A percentile compares a stretch with the other conserved stretches of the same genome.
These are phyloP conservation scores for Mycosphaerella arachidis DNA, from an alignment of 2,329 filamentous ascomycete species.

Conservation along the genomic window DNA sequence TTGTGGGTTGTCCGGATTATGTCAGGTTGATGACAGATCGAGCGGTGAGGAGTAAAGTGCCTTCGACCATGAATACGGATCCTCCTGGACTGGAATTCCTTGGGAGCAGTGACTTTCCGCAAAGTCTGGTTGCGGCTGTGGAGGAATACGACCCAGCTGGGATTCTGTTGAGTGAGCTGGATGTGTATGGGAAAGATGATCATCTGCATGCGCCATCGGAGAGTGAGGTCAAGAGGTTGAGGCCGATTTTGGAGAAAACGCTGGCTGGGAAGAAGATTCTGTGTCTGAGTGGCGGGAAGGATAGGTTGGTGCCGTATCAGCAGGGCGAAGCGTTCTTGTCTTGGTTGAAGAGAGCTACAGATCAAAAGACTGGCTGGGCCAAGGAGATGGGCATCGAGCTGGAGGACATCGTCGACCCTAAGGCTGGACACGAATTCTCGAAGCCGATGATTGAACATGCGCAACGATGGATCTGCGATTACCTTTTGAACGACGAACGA, in stretches of 20 bases:
- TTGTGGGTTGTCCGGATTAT: conserved; percentile 90
- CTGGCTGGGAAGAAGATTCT: conserved; percentile 60
- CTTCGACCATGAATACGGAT: conserved; percentile 46
- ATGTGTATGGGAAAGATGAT: conserved; percentile 27
- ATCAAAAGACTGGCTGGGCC: conserved; percentile 46
- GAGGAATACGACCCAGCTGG: conserved; percentile 69
- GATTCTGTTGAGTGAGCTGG: conserved; percentile 55
- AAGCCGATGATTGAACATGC: conserved; percentile 63
- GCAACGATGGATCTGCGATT: conserved; percentile 55
- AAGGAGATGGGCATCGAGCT: conserved; percentile 54
- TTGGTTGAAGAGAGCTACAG: conserved; percentile 54
- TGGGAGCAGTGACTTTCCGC: conserved; percentile 73
- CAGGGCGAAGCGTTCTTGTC: conserved; percentile 57
- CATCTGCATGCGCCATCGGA: conserved; percentile 38
- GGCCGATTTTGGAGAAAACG: conserved; percentile 27
- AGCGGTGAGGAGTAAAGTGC: conserved; percentile 64
- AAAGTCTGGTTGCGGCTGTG: conserved; percentile 59
- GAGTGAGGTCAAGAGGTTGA: conserved; percentile 42
- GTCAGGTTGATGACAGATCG: conserved; percentile 74
- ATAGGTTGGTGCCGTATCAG: conserved; percentile 68
- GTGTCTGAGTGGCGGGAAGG: conserved; percentile 60
- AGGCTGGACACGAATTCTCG: conserved; percentile 66
- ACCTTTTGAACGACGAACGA: conserved; percentile 30
- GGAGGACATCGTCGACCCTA: conserved; percentile 64
- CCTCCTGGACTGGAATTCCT: conserved; percentile 61